Evolutionary conservation across 305 asterid species (phyloP), one percentile per base, ranked within the genome.

Genomic region (Galium porrigens): DNA sequence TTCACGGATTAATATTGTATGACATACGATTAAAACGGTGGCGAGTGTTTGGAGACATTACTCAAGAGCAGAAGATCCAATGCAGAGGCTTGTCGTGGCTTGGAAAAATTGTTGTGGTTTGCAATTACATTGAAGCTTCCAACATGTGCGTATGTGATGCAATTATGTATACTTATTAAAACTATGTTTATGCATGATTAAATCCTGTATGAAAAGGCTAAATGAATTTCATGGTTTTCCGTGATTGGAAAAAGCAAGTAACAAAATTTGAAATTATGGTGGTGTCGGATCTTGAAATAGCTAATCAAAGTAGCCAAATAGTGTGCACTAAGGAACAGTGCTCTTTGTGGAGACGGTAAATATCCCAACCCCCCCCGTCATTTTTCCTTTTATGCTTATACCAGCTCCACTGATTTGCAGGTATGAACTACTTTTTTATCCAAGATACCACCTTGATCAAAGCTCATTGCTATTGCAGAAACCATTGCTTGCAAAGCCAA

Each of bases 381-480:
- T 12, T 66, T 10, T 18, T 58, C 57, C 54, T 52, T 48, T 20
- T 61, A 51, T 51, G 56, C 51, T 44, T 44, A 44, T 65, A 66
- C 8, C n/a, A 6, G 65, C 51, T 63, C 72, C 27, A 61, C 64
- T 81, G 77, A 66, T 46, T 79, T 82, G 78, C 91, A 94, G 99
- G 76, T 94, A 94, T 77, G 99, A 94, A 73, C 80, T 94, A 73
- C 95, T 94, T 67, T 94, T 94, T 81, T 89, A 87, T 77, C 99
- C 99, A 69, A 86, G 99, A 79, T 87, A 94, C 86, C 99, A 94
- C 84, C 99, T 94, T 17, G 99, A 94, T 82, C 95, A 85, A 72
- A 94, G 96, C 76, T 94, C 99, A 37, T 79, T 94, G 68, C 92
- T 94, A 57, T 86, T 86, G 76, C 95, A 87, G 76, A 94, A 90